Base-by-base conservation (phyloP, 2,329 filamentous ascomycete genomes). In the Whalleya microplaca region DNA sequence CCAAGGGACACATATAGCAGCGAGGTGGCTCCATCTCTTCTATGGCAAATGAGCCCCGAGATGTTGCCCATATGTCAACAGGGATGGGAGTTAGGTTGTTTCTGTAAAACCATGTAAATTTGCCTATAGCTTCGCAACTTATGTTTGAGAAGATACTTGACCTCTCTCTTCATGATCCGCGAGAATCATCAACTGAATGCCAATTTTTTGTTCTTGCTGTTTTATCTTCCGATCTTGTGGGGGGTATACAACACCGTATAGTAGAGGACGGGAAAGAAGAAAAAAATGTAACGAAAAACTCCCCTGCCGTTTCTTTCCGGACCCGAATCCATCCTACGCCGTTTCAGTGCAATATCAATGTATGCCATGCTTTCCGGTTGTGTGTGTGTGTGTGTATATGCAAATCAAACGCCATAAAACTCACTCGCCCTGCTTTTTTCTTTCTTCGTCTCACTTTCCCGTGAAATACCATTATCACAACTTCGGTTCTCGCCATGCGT, bases 251-350 rank as follows among this genome's bases (percentile, higher is more conserved):
- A 61, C 55, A 60, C 44, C 44, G 49, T 52, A 23, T 37, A 41
- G 43, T 45, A 55, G 49, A 37, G 59, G 55, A 54, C 49, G 50
- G 55, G 56, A 42, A 56, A 52, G 4, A 52, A 55, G 32, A 43
- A 41, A 55, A 56, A 14, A 48, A 51, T 21, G 59, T n/a, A 58
- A 54, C 49, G 50, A 56, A 58, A 40, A 56, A 53, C 43, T 44
- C 47, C 45, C 50, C 56, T 48, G 52, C 47, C 54, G 40, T 56
- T n/a, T n/a, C 47, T 56, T 51, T 58, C 55, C 32, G 32, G 32
- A 37, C 48, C 45, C 52, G 40, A 58, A 61, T 63, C 60, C 58
- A 61, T 63, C 60, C 58, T 63, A 54, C 60, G 60, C 60, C 60
- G 47, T 58, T n/a, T 47, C 48, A 55, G 55, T 63, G 55, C 60